phyloP scores from a whole-genome alignment of 768 basidiomycete genomes.

The Leccinum fibrillosum region DNA sequence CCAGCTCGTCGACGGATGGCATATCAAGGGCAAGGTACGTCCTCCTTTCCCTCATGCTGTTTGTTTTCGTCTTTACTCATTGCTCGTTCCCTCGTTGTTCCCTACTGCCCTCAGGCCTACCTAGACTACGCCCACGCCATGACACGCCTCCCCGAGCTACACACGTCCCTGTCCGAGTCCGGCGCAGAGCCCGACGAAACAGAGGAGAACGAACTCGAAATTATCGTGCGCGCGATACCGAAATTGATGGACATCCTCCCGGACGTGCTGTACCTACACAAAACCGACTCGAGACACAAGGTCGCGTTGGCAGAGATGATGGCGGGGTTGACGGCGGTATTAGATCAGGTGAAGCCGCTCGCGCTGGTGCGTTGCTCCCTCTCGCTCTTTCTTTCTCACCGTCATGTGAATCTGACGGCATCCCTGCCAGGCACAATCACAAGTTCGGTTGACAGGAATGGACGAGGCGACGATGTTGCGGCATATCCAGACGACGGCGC shows the following conservation, averaged over 20 bases:
- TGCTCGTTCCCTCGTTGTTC: conserved; percentile 5
- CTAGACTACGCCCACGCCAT: conserved; percentile 69
- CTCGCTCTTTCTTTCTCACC: not conserved
- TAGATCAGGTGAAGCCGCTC: conserved; percentile 59
- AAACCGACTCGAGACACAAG: conserved; percentile 56
- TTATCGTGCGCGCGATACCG: conserved; percentile 55
- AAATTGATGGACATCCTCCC: conserved; percentile 67
- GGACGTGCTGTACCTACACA: conserved; percentile 56
- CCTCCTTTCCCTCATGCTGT: too few species aligned
- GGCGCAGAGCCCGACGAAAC: conserved; percentile 44
- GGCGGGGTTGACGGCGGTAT: conserved; percentile 51
- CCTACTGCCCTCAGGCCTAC: conserved; percentile 44
- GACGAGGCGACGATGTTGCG: conserved; percentile 58
- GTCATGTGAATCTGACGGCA: not conserved
- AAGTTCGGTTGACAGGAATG: conserved; percentile 43
- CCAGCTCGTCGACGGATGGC: too few species aligned
- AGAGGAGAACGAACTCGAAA: conserved; percentile 55
- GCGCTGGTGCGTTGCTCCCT: conserved; percentile 50
- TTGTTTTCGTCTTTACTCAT: not conserved
- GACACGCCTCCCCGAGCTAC: conserved; percentile 55
- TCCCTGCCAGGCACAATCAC: conserved; percentile 36
- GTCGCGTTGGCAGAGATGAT: conserved; percentile 76
- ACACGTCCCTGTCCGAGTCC: conserved; percentile 39
- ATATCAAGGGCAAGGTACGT: too few species aligned
- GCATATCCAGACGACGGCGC: conserved; percentile 62